Conservation (phyloP, 2,329 filamentous ascomycete species). For the Colletotrichum cuscutae region DNA sequence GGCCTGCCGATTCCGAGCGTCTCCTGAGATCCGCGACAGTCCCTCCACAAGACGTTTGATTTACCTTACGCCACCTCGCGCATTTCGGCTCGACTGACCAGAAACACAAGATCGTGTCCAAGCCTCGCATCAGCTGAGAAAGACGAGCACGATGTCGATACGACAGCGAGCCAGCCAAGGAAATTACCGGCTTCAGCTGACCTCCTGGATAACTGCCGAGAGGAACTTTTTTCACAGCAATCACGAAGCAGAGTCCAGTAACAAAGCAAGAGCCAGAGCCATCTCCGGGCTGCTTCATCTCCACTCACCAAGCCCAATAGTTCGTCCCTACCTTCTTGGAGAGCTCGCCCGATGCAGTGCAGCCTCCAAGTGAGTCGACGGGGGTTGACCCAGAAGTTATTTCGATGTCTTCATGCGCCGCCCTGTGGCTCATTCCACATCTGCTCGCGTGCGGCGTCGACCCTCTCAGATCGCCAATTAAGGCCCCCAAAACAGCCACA, state of each 20-base stretch:
- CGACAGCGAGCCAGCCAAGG: conserved; percentile 8
- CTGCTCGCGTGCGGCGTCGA: conserved; percentile 23
- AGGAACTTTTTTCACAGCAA: background rate
- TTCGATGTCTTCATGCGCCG: conserved; percentile 30
- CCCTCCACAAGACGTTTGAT: conserved; percentile 28
- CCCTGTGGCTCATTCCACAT: conserved; percentile 28
- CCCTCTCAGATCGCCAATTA: conserved; percentile 15
- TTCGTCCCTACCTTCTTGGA: conserved; percentile 27
- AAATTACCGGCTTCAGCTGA: background rate
- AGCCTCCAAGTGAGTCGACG: conserved; percentile 9
- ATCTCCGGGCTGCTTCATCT: conserved; percentile 24
- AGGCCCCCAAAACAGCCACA: conserved; percentile 25
- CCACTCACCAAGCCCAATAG: conserved; percentile 30
- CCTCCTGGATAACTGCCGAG: conserved; percentile 11
- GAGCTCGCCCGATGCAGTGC: conserved; percentile 19
- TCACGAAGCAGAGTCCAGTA: background rate
- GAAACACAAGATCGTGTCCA: background rate
- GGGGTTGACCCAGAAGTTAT: conserved; percentile 32
- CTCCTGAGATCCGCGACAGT: conserved; percentile 34
- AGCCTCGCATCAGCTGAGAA: conserved; percentile 9
- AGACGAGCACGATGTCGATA: background rate
- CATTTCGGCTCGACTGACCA: background rate
- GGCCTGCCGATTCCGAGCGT: conserved; percentile 29
- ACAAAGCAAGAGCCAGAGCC: background rate
- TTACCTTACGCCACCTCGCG: conserved; percentile 12